Evolutionary conservation across 768 basidiomycete genomes (phyloP), one percentile per base, ranked within the genome.

Genomic region (Lactarius evosmus): DNA sequence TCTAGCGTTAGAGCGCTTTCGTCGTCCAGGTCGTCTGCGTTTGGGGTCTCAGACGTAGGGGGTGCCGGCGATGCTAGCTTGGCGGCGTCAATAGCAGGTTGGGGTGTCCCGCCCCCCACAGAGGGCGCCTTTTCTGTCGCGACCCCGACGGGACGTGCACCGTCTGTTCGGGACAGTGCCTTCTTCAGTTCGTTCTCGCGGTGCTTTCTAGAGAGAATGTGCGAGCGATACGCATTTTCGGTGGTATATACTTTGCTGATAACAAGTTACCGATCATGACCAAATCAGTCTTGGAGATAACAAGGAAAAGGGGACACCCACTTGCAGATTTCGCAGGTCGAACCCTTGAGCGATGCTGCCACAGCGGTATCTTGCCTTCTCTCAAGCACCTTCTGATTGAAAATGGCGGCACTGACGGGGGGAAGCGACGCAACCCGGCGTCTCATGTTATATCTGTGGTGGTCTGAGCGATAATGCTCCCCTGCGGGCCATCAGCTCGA

Each of bases 401-500:
- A 99, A 1, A 87, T 69, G 7, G 80, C 75, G 0, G 81, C 83
- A 63, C 85, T 87, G 70, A 99, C 85, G 2, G 96, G 95, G 9
- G 93, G 89, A 2, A 99, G 82, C 6, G 83, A 85, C 2, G 96
- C 95, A 19, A 98, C 91, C 32, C 94, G 86, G 67, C 95, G 89
- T 80, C 96, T 96, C 87, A 98, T 93, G 73, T 99, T 99, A 77
- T 99, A 99, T 58, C 95, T 82, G 78, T 99, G 97, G 74, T 91
- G 90, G 75, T 99, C 97, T 29, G 93, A 92, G 67, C 86, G 85
- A 75, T 96, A 98, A 73, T 99, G 97, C 0, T 78, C 76, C 63
- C 96, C 91, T 93, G 69, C 16, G 69, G 30, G 50, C 22, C 46
- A 56, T 52, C 25, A 68, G 38, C 19, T 58, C 33, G 49, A 30